Conservation (phyloP, 257 asterid genomes). For the Vinca minor region DNA sequence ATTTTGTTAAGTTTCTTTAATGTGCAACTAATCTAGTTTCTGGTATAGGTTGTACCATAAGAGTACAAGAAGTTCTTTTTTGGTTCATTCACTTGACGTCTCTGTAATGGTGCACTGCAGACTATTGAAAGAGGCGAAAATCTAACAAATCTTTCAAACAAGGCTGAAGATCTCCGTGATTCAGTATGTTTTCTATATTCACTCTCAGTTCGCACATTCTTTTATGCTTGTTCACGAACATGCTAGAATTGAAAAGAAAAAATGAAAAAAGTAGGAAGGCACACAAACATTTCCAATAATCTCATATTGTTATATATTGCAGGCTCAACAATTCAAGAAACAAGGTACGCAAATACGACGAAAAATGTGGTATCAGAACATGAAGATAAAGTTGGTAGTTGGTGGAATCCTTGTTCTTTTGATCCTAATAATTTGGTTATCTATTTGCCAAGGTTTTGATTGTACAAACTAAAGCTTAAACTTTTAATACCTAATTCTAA, state of each 20-base stretch:
- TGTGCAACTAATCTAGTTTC: too few relatives aligned
- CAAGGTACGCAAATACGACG: constrained; percentile 52
- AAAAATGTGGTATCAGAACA: constrained; percentile 87
- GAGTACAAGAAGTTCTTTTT: too few relatives aligned
- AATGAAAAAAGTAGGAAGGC: too few relatives aligned
- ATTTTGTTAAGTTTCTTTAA: too few relatives aligned
- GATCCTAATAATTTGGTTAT: constrained; percentile 65
- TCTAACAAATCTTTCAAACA: constrained; percentile 52
- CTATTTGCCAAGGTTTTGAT: constrained; percentile 59
- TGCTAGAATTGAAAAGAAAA: neutral
- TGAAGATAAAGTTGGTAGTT: constrained; percentile 78
- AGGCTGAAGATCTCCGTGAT: constrained; percentile 68
- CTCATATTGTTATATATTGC: constrained; percentile 4
- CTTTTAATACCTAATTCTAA: neutral
- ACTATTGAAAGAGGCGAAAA: constrained; percentile 66
- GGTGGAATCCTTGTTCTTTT: constrained; percentile 54
- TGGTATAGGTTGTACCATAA: neutral
- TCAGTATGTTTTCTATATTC: constrained; percentile 35
- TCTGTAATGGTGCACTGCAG: constrained; percentile 34
- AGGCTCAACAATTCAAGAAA: constrained; percentile 62
- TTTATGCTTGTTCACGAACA: neutral
- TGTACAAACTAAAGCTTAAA: constrained; percentile 52
- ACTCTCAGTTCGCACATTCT: neutral
- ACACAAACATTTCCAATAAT: neutral
- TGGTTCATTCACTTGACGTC: neutral